Evolutionary conservation across 768 basidiomycete species (phyloP).

Genomic region (Macrolepiota dolichaula): DNA sequence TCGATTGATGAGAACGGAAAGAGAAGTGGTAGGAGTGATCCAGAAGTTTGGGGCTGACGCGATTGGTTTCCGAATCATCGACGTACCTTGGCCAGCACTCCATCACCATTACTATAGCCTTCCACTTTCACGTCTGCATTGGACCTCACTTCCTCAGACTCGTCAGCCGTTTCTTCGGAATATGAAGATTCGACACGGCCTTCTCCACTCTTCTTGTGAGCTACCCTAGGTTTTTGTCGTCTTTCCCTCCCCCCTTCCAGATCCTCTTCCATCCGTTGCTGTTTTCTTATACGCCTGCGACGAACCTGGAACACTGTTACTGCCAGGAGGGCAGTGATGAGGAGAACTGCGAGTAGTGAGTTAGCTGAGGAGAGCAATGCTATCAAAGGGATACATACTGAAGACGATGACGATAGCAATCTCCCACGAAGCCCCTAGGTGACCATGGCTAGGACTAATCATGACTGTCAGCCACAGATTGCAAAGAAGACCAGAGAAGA

Average conservation of each 20-base stretch:
- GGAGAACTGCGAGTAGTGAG: slow-evolving; percentile 15
- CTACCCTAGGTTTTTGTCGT: not conserved
- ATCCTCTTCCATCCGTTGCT: slow-evolving; percentile 8
- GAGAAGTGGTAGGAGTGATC: not conserved
- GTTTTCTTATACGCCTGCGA: slow-evolving; percentile 16
- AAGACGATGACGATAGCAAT: slow-evolving; percentile 31
- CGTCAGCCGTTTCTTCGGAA: not conserved
- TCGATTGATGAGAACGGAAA: not conserved
- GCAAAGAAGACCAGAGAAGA: not conserved
- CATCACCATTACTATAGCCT: not conserved
- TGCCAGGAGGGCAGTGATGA: slow-evolving; percentile 22
- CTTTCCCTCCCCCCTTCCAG: not conserved
- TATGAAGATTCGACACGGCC: not conserved
- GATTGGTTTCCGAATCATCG: not conserved
- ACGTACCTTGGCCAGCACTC: not conserved
- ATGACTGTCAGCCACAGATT: not conserved
- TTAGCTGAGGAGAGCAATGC: not conserved
- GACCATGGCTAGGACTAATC: slow-evolving; percentile 27
- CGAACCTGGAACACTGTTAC: slow-evolving; percentile 25
- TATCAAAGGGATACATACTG: slow-evolving; percentile 21
- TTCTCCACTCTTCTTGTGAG: not conserved
- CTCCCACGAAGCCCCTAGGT: slow-evolving; percentile 35
- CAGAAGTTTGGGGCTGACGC: not conserved
- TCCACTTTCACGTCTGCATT: not conserved
- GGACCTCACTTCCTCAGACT: not conserved